Evolutionary conservation across 2,329 filamentous ascomycete species (phyloP).

Genomic region (Sporothrix variecibatus): DNA sequence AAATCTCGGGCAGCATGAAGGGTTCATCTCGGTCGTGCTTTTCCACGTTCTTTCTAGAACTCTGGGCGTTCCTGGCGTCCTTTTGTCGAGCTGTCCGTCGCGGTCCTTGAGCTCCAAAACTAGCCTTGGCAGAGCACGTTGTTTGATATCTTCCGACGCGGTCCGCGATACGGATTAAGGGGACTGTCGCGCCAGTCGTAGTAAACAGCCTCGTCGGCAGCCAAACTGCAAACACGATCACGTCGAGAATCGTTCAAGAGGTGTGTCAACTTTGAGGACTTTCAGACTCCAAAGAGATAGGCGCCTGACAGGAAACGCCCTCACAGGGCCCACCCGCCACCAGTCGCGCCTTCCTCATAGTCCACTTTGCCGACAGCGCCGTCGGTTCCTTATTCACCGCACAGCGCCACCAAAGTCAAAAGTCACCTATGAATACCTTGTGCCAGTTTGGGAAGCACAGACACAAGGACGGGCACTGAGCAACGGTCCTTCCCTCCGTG

Average conservation of each 20-base stretch:
- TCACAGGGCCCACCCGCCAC: constrained; percentile 12
- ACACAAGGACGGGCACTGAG: neutral
- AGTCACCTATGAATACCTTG: neutral
- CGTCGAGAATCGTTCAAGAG: neutral
- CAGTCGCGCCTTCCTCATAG: neutral
- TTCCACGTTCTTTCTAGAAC: neutral
- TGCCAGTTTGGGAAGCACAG: neutral
- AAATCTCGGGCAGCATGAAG: neutral
- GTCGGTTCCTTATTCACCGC: neutral
- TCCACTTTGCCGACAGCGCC: neutral
- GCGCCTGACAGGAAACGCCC: neutral
- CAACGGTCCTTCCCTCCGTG: neutral
- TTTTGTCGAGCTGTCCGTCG: too few relatives aligned
- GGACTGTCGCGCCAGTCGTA: neutral
- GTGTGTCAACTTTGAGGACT: neutral
- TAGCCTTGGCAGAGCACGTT: constrained; percentile 17
- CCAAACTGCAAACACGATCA: neutral
- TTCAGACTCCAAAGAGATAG: neutral
- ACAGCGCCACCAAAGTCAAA: neutral
- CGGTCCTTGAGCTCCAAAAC: neutral
- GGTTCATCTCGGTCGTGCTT: neutral
- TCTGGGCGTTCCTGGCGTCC: neutral
- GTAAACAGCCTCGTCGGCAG: neutral
- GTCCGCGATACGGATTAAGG: neutral
- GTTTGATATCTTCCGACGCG: constrained; percentile 16